Evolutionary conservation across 106 monocot genomes (phyloP), one percentile per base, ranked within the genome.

Genomic region (Agapanthus africanus): DNA sequence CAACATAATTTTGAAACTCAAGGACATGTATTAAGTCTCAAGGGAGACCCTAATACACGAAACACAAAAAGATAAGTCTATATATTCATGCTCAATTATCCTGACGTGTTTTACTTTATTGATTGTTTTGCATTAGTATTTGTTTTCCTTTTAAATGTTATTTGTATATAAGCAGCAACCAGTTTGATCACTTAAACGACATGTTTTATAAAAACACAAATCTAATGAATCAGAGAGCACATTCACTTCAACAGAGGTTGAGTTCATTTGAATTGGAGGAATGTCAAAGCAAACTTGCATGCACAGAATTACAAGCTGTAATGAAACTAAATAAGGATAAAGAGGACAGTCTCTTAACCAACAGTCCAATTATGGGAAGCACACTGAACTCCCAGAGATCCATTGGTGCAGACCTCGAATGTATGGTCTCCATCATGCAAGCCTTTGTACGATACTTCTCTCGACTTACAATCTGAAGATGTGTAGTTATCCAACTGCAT

Each of bases 371-470:
- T 82, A 73, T 91, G 82, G 68, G 36, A 77, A 63, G 78, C 75
- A 77, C 95, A 97, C n/a, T 18, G 46, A 63, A 62, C 67, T 70
- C 79, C 74, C 68, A 38, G 44, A 62, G 73, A 69, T 74, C 79
- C 80, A 77, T 71, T 82, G 54, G 73, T 38, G 77, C 95, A 97
- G 73, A 77, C 86, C 59, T 83, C 82, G 57, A 97, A 80, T 21
- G 67, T 79, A 62, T 97, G 95, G 36, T 76, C 60, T 51, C 95
- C 95, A 71, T 97, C 91, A 41, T 34, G 44, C 71, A 97, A 79
- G 33, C 76, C 71, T 37, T 70, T 59, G 66, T 84, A 97, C 7
- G 74, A 74, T 40, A 73, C 77, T 79, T 79, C 52, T 74, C 74
- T 61, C 38, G 74, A 70, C 67, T 76, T 61, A 74, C 90, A 94